Percentiles rank a stretch among this genome's conserved stretches.
phyloP scores from a whole-genome alignment of 1,139 yeast species.

The Pichia sp. region DNA sequence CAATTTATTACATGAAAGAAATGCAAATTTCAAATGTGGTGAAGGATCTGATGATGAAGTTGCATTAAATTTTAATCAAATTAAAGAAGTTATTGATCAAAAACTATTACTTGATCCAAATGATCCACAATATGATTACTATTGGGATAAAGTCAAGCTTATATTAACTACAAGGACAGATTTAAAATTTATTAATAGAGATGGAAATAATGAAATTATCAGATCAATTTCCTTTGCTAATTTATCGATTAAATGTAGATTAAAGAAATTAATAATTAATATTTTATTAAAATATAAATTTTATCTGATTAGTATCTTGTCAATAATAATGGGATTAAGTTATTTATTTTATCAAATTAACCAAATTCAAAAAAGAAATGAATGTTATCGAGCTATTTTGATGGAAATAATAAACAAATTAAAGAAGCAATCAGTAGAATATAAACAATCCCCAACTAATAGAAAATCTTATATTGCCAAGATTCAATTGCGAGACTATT shows the following conservation, averaged over 20 bases:
- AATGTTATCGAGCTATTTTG: conserved; percentile 34
- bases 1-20: conserved; percentile 60
- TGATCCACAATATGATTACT: conserved; percentile 31
- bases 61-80: conserved; percentile 21
- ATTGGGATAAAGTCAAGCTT: conserved; percentile 23
- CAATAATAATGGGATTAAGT: conserved; percentile 24
- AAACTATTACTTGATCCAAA: conserved; percentile 18
- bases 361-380: conserved; percentile 28
- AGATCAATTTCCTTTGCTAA: conserved; percentile 70
- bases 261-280: conserved; percentile 49
- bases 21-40: conserved; percentile 54
- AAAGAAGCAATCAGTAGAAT: conserved; percentile 18
- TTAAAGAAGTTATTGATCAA: conserved; percentile 20
- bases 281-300: conserved; percentile 41
- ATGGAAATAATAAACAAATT: conserved; percentile 44
- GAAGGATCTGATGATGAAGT: conserved; percentile 27
- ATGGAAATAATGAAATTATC: conserved; percentile 34
- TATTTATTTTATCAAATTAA: conserved; percentile 27
- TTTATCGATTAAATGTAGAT: conserved; percentile 55
- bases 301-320: conserved; percentile 30
- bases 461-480: conserved; percentile 51
- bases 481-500: conserved; percentile 69
- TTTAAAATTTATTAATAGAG: conserved; percentile 12
- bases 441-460: conserved; percentile 19
- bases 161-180: conserved; percentile 33